phyloP scores from a whole-genome alignment of 495 filamentous ascomycete species.

The Beverwykella pulmonaria region DNA sequence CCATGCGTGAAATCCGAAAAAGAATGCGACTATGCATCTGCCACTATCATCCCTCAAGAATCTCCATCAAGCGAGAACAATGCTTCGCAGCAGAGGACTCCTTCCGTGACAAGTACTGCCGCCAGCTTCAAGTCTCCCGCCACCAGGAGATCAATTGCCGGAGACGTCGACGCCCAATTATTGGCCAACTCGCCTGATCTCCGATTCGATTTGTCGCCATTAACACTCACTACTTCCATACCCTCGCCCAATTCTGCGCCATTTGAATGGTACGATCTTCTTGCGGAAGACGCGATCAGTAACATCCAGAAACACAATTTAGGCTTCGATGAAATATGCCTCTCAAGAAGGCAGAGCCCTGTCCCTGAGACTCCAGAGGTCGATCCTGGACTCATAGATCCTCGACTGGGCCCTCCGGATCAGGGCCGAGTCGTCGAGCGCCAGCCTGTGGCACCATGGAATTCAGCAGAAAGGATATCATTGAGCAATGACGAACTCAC shows the following conservation, averaged over 20 bases:
- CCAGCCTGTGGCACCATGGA: constrained; percentile 14
- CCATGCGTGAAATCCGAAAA: constrained; percentile 24
- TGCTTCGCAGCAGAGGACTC: not conserved
- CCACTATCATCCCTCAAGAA: not conserved
- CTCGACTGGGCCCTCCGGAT: constrained; percentile 3
- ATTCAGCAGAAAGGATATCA: not conserved
- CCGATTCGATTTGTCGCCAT: constrained; percentile 24
- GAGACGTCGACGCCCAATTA: constrained; percentile 11
- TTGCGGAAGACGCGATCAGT: constrained; percentile 26
- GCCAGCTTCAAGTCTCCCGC: constrained; percentile 5
- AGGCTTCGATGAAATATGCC: constrained; percentile 13
- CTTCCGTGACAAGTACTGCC: not conserved
- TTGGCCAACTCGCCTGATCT: constrained; percentile 21
- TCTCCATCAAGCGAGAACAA: not conserved
- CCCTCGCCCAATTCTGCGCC: constrained; percentile 26
- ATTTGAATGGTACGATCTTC: constrained; percentile 27
- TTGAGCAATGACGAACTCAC: constrained; percentile 17
- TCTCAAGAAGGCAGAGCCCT: constrained; percentile 23
- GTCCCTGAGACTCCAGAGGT: constrained; percentile 9
- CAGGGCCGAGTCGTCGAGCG: not conserved
- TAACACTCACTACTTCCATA: constrained; percentile 14
- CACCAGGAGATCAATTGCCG: not conserved
- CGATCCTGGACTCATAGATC: constrained; percentile 3
- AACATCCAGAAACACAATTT: constrained; percentile 29
- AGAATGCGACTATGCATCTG: constrained; percentile 10